Percentiles rank a stretch among this genome's conserved stretches.
Conservation (phyloP, 1,139 yeast species). For the Pichia sp. region DNA sequence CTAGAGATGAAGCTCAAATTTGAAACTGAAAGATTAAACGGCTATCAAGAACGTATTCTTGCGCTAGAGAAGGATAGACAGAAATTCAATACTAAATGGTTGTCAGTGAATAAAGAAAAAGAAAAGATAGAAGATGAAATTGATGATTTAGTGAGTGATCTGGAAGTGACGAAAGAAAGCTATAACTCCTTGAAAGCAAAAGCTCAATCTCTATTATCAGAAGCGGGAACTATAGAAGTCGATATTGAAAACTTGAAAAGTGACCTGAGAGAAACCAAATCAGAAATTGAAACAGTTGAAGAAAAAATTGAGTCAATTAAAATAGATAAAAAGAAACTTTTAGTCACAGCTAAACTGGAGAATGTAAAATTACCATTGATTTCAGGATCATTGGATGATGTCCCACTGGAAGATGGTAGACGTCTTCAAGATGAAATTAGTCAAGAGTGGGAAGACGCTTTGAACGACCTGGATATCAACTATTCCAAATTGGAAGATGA, state of each 20-base stretch:
- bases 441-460: constrained; percentile 5
- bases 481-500: constrained; percentile 6
- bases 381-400: constrained; percentile 47
- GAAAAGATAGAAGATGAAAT: constrained; percentile 31
- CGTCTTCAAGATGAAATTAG: constrained; percentile 10
- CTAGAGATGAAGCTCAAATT: constrained; percentile 56
- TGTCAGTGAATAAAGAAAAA: constrained; percentile 27
- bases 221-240: constrained; percentile 22
- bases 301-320: constrained; percentile 49
- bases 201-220: constrained; percentile 16
- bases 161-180: constrained; percentile 37
- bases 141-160: constrained; percentile 42
- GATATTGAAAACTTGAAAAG: constrained; percentile 31
- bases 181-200: constrained; percentile 24
- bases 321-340: constrained; percentile 49
- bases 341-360: constrained; percentile 72
- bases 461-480: constrained; percentile 35
- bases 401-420: constrained; percentile 41
- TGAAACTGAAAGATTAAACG: constrained; percentile 49
- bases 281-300: constrained; percentile 34
- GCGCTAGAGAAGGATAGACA: constrained; percentile 30
- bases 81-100: constrained; percentile 29
- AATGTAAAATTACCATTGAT: constrained; percentile 57
- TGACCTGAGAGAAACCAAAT: constrained; percentile 27
- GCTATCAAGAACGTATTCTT: constrained; percentile 38